phyloP scores from a whole-genome alignment of 257 asterid species.

The Lithospermum erythrorhizon region DNA sequence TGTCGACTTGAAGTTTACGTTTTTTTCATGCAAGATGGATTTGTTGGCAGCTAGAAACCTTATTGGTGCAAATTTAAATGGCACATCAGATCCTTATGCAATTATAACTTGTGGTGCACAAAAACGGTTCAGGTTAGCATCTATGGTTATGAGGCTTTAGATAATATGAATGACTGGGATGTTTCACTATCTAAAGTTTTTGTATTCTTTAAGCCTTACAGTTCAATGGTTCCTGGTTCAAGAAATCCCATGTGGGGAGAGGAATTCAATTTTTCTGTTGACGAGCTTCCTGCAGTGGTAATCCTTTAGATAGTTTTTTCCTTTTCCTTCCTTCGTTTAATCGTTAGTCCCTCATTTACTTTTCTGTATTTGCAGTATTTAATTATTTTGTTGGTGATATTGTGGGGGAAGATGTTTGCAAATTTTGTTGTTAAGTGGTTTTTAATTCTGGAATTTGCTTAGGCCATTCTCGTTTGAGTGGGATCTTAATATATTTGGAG shows the following conservation, averaged over 20 bases:
- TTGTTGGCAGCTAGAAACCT: constrained; percentile 92
- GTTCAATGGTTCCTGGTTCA: constrained; percentile 97
- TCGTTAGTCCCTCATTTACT: not conserved
- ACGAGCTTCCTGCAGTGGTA: constrained; percentile 85
- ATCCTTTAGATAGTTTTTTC: constrained; percentile 8
- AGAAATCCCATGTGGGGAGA: constrained; percentile 98
- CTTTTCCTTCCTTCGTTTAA: not conserved
- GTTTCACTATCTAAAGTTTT: not conserved
- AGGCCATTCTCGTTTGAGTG: too few relatives aligned
- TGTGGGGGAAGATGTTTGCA: too few relatives aligned
- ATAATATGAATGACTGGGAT: not conserved
- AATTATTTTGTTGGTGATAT: too few relatives aligned
- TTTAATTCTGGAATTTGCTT: too few relatives aligned
- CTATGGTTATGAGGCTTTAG: constrained; percentile 1
- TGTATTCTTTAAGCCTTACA: constrained; percentile 24
- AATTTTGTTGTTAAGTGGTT: too few relatives aligned
- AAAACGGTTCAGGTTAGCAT: constrained; percentile 75
- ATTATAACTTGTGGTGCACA: constrained; percentile 71
- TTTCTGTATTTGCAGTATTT: too few relatives aligned
- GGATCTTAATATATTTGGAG: too few relatives aligned
- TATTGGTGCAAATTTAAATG: constrained; percentile 66
- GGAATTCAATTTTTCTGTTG: constrained; percentile 79
- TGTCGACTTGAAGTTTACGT: constrained; percentile 1
- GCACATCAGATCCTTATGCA: constrained; percentile 93
- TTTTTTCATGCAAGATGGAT: constrained; percentile 52